A percentile compares a stretch with the other conserved stretches of the same genome.
These are phyloP conservation scores for Epichloe uncinata DNA, from an alignment of 2,329 filamentous ascomycete species.

Conservation along the genomic window DNA sequence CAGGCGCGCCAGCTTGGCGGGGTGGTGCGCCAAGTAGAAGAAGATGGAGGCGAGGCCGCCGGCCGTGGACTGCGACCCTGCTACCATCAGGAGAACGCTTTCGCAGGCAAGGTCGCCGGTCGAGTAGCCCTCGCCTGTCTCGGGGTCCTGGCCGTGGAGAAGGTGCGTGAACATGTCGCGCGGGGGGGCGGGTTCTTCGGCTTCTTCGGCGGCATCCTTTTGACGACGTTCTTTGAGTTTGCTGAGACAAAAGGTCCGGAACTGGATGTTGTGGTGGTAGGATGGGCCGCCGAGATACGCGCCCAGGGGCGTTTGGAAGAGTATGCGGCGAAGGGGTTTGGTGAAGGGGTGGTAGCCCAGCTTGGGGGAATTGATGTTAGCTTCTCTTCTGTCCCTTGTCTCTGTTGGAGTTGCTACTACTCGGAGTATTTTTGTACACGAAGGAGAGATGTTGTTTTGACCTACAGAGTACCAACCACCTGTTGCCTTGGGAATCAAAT, in stretches of 20 bases:
- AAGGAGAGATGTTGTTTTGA: no score
- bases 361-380: not conserved
- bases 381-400: no score
- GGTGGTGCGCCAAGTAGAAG: constrained; percentile 10
- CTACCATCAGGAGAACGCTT: constrained; percentile 12
- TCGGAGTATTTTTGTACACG: no score
- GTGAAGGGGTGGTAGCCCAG: constrained; percentile 2
- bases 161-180: constrained; percentile 14
- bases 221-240: constrained; percentile 6
- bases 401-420: no score
- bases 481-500: no score
- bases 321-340: not conserved
- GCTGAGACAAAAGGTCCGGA: not conserved
- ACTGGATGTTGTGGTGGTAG: not conserved
- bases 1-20: constrained; percentile 5
- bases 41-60: constrained; percentile 8
- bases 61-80: constrained; percentile 11
- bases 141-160: constrained; percentile 10
- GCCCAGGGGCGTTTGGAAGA: constrained; percentile 2
- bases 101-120: constrained; percentile 13
- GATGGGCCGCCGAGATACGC: not conserved
- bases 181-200: no score
- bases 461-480: no score
- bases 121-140: constrained; percentile 13
- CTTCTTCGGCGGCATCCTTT: not conserved